Evolutionary conservation across 169 alveolate genomes (phyloP), one percentile per base, ranked within the genome.

Genomic region (Condylostoma magnum): DNA sequence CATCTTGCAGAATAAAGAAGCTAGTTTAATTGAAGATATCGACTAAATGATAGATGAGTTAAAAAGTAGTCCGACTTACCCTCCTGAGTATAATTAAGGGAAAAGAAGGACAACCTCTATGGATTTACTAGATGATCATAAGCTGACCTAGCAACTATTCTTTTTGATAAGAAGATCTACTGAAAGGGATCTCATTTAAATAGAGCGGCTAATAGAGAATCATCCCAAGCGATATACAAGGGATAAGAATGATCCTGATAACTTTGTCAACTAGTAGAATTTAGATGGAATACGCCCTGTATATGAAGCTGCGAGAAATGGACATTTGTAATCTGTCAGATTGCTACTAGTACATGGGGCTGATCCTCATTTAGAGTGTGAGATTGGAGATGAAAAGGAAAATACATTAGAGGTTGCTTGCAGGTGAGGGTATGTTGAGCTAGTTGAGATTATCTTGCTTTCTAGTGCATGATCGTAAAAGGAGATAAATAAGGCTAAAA

Each of bases 31-130:
- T 28, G 38, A 22, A 4, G 57, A 63, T 28, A 18, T 63, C 18
- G 73, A 63, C 60, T 25, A 37, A 18, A 37, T 63, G 15, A 57
- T 63, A n/a, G 38, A 63, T 28, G 73, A 41, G 15, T 54, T 63
- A 28, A 20, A 43, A 22, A 41, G 22, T 44, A 63, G 73, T 31
- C 73, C 73, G 18, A 25, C 58, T n/a, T 36, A 41, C 12, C 12
- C 18, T 5, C 20, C 22, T 18, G 12, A 25, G 4, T 22, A 33
- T 12, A 37, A 46, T 6, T 12, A 38, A n/a, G n/a, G n/a, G n/a
- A n/a, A n/a, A n/a, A n/a, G n/a, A 22, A 20, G 27, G 38, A 10
- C 48, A 41, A 41, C 48, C 10, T 43, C 73, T 12, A 18, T 12
- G 25, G 58, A 63, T 27, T 18, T 22, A 31, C 38, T 63, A 27